These are phyloP conservation scores for Periconia macrospinosa DNA, from an alignment of 2,329 filamentous ascomycete species.

Conservation along the genomic window DNA sequence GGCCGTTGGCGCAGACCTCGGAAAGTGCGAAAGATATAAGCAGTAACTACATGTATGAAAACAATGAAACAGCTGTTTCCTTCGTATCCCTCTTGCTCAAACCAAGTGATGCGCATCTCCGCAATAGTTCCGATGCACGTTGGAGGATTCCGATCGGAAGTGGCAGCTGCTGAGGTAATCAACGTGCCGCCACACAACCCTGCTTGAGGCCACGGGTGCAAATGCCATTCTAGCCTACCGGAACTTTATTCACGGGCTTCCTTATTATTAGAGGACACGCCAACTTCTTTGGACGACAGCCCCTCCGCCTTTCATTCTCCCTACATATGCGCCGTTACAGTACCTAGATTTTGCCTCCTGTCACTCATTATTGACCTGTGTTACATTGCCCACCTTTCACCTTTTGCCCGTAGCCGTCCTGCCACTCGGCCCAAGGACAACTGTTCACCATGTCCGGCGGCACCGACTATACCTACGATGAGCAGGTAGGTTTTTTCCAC, in stretches of 20 bases:
- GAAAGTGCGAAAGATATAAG: no score
- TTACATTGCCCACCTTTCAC: conserved; percentile 7
- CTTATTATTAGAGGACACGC: conserved; percentile 31
- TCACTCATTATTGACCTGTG: conserved; percentile 15
- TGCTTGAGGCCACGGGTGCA: not conserved
- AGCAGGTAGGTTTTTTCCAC: conserved; percentile 64
- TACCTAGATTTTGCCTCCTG: conserved; percentile 15
- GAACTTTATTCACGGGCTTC: conserved; percentile 20
- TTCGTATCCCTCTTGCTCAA: no score
- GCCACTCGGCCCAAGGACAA: conserved; percentile 18
- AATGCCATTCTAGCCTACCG: conserved; percentile 19
- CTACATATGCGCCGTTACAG: conserved; percentile 18
- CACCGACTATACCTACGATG: conserved; percentile 97
- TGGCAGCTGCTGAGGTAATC: not conserved
- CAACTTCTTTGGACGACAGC: conserved; percentile 20
- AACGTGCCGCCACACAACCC: no score
- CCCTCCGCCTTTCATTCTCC: conserved; percentile 15
- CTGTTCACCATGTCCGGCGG: conserved; percentile 36
- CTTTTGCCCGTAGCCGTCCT: not conserved
- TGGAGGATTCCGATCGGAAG: conserved; percentile 2
- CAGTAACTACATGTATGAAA: no score
- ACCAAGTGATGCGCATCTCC: no score
- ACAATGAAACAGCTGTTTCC: no score
- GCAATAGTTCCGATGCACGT: no score
- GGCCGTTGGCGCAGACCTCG: no score